Base-by-base conservation (phyloP, 345 rosid species). In the Syzygium aqueum region DNA sequence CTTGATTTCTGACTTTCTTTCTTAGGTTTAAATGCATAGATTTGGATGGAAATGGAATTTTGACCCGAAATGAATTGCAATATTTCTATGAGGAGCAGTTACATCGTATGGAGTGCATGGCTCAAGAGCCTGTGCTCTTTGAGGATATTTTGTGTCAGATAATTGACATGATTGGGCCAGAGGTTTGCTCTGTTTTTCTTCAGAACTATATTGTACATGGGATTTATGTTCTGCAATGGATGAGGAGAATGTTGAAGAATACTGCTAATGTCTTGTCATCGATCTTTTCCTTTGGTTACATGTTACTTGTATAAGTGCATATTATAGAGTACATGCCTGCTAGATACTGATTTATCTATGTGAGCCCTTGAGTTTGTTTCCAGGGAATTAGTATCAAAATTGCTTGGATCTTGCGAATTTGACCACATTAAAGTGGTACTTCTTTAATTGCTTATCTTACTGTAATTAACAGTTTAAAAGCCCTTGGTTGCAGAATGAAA, bases 1-100 rank as follows among this genome's bases (percentile, higher is more conserved):
- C 87, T 86, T 67, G 56, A 73, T 28, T 12, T 51, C 83, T 37
- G n/a, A 25, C 84, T 87, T 53, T 78, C 61, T 85, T 51, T 82
- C 86, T 84, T 86, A 97, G 98, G 99, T 97, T 97, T 93, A 97
- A 93, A 87, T 97, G 96, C 90, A 91, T 97, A 89, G 99, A 97
- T 92, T 93, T 97, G 92, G 98, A 89, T 91, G 98, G 94, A 88
- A 95, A 97, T 90, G 99, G 97, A 88, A 87, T 94, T 87, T 89
- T 97, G 87, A 94, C 95, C 28, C 91, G 94, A n/a, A 95, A 94
- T 89, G 99, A 97, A 92, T 88, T 97, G 94, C 96, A 94, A 85
- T 97, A 92, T 90, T 97, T 96, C 91, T 97, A 94, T 21, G 98
- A 95, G 90, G 98, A 96, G 92, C 99, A 97, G 90, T 90, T 94